Base-by-base conservation (phyloP, 306 rosid species). In the Canavalia gladiata region DNA sequence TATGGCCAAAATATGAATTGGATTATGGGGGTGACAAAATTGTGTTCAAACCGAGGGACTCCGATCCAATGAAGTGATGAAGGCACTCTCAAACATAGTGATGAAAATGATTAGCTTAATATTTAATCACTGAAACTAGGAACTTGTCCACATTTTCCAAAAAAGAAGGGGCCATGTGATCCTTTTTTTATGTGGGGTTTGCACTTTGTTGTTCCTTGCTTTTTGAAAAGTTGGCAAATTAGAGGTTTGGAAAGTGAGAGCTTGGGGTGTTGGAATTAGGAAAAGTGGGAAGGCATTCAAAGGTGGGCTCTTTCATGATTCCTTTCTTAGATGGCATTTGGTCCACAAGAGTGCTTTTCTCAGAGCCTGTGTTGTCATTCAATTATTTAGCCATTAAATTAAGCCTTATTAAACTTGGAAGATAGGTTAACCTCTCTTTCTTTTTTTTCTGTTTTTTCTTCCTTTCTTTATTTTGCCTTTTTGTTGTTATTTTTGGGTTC, bases 231-330 rank as follows among this genome's bases (percentile, higher is more conserved):
- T 84, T 74, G 59, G 78, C 63, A 88, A 89, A 90, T 90, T 82
- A 58, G 91, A 74, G 95, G 85, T 83, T 86, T 89, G 89, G 90
- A 94, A 87, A 85, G 87, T 76, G 85, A 83, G 85, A 83, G 84
- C 28, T 84, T 82, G 56, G 58, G 73, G 85, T 83, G 71, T 95
- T 87, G 97, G 92, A 90, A 91, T 92, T 89, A 85, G 95, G 81
- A 81, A 94, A 94, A 89, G 89, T n/a, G 84, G 47, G 45, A 65
- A 80, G 74, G 84, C 78, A 81, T 86, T 91, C 89, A 91, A 89
- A 87, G 85, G 86, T 86, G 88, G 81, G 74, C 76, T 81, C 81
- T 81, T 70, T 82, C 90, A 85, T 84, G 52, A 86, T 86, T 85
- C 88, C 76, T 88, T 86, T 88, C 85, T 79, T 81, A 8, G 65